Base-by-base conservation (phyloP, 345 rosid species). In the Aethionema arabicum region DNA sequence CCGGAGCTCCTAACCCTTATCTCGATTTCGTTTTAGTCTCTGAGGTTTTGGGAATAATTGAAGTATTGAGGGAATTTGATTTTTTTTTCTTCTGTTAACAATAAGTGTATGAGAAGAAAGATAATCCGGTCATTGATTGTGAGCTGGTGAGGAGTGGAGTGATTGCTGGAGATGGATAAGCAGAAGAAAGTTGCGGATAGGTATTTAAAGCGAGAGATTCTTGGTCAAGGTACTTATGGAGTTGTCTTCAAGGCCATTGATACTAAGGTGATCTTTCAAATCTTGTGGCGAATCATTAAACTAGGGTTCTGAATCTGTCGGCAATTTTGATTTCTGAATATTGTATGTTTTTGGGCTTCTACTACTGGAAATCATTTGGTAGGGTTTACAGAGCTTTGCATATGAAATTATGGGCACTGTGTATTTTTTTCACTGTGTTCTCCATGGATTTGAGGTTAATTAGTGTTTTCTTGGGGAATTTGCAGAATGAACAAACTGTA, bases 171-270 rank as follows among this genome's bases (percentile, higher is more conserved):
- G 63, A 68, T 63, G 69, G 85, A 82, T 61, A 73, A 65, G 40
- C 80, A 82, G 4, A 88, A 91, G 86, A 91, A 78, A 77, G 95
- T 86, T 5, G 95, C 95, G 14, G 85, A 84, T 77, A 77, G 91
- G 77, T 91, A 88, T 43, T 76, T 88, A 65, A 91, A 86, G 72
- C 89, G 84, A 13, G 91, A 86, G 59, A 78, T 84, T 41, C 96
- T 91, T 51, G 96, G 96, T 8, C 91, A 91, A 76, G 98, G 96
- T 58, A 91, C 96, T 31, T 91, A 83, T 14, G 98, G 96, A 43
- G 91, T 86, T 61, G 96, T 91, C 69, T 88, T 81, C 84, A 86
- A 86, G 56, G 96, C 98, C 65, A 91, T 84, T 33, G 96, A 91
- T 66, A 91, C 90, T 13, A 79, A 80, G 98, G 98, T 91, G 35